phyloP scores from a whole-genome alignment of 805 yeast species.

The Priceomyces medius region DNA sequence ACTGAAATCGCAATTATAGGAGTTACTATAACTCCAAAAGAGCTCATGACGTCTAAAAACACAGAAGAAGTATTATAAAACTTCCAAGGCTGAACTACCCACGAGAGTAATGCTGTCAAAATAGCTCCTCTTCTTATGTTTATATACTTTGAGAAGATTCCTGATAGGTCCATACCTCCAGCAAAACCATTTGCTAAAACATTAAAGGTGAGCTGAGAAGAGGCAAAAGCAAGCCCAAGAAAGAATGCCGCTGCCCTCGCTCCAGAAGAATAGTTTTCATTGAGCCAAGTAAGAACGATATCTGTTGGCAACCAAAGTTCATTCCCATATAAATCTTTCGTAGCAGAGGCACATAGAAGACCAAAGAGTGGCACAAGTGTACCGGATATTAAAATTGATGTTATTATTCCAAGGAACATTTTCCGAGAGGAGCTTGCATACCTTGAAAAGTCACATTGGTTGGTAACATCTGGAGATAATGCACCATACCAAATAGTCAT shows the following conservation, averaged over 20 bases:
- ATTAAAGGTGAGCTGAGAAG: constrained; percentile 36
- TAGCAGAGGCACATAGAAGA: constrained; percentile 44
- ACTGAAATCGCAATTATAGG: constrained; percentile 25
- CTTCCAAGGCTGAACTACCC: constrained; percentile 23
- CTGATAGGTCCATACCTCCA: constrained; percentile 54
- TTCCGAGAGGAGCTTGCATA: constrained; percentile 36
- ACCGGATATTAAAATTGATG: constrained; percentile 36
- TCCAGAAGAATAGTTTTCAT: constrained; percentile 33
- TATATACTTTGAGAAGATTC: constrained; percentile 43
- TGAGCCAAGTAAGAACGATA: constrained; percentile 39
- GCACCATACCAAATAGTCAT: constrained; percentile 38
- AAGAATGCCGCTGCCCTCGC: constrained; percentile 52
- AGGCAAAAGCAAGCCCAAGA: constrained; percentile 27
- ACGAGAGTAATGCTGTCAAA: constrained; percentile 18
- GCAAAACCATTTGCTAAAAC: constrained; percentile 48
- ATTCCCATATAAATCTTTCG: constrained; percentile 33
- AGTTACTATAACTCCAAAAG: constrained; percentile 17
- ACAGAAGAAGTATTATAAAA: constrained; percentile 19
- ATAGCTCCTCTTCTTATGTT: constrained; percentile 47
- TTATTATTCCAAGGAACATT: constrained; percentile 28
- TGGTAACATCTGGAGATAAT: constrained; percentile 37
- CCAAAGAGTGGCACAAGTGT: constrained; percentile 50
- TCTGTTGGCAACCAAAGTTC: constrained; percentile 49
- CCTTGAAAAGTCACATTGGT: constrained; percentile 33
- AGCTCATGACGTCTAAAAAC: constrained; percentile 18